phyloP scores from a whole-genome alignment of 2,329 filamentous ascomycete species.

The Rugonectria rugulosa region DNA sequence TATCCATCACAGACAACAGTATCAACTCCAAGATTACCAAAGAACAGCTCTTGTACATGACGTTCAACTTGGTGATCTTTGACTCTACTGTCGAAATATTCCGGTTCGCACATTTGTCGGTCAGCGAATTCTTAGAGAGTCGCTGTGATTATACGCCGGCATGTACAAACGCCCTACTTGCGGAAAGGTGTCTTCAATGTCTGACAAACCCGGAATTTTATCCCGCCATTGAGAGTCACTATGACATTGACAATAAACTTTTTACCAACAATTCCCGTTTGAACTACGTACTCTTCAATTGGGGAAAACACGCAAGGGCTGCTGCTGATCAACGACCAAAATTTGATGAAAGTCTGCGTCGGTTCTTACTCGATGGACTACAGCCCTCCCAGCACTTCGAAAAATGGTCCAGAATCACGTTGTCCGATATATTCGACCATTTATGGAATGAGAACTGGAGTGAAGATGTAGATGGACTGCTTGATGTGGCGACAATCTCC shows the following conservation, averaged over 20 bases:
- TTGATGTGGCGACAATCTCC: background rate
- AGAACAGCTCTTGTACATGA: constrained; percentile 5
- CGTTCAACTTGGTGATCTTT: constrained; percentile 4
- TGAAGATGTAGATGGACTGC: background rate
- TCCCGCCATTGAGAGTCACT: background rate
- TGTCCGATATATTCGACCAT: background rate
- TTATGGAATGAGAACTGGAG: too few species aligned
- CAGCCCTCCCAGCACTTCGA: too few species aligned
- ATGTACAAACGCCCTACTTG: background rate
- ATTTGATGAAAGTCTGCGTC: background rate
- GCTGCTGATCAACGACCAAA: constrained; percentile 4
- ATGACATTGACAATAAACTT: too few species aligned
- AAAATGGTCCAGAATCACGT: background rate
- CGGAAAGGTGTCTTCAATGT: background rate
- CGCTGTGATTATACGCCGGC: background rate
- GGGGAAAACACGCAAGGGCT: background rate
- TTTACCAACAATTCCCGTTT: background rate
- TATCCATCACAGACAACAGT: background rate
- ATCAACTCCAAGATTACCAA: background rate
- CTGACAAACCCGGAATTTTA: background rate
- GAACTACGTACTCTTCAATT: background rate
- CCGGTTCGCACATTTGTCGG: constrained; percentile 9
- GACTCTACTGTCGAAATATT: constrained; percentile 4
- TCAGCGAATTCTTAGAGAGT: constrained; percentile 7
- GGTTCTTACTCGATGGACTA: too few species aligned